Evolutionary conservation across 179 eudicot species (phyloP).

Genomic region (Kewa caespitosa): DNA sequence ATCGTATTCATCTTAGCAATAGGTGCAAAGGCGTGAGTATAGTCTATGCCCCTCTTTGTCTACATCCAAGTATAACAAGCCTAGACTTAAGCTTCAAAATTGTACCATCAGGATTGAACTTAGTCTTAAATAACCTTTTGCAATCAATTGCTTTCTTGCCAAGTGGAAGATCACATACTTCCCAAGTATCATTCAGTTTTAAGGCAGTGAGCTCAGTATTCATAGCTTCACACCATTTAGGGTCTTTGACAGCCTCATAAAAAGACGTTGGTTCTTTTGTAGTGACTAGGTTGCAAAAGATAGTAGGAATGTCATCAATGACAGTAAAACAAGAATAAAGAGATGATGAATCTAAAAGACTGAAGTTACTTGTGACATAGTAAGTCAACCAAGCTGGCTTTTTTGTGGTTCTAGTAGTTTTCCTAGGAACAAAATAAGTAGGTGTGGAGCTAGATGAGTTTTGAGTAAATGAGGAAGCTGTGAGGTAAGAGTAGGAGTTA

Average conservation of each 20-base stretch:
- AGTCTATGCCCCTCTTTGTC: not conserved
- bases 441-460: no score
- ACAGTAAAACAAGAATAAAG: not conserved
- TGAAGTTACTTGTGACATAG: no score
- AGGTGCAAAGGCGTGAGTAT: not conserved
- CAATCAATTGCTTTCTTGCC: not conserved
- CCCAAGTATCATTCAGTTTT: not conserved
- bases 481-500: not conserved
- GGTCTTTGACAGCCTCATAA: not conserved
- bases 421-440: no score
- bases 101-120: slow-evolving; percentile 1
- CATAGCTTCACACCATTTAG: not conserved
- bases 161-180: not conserved
- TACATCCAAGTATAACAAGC: not conserved
- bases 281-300: no score
- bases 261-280: not conserved
- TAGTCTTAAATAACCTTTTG: slow-evolving; percentile 11
- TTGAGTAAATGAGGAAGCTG: no score
- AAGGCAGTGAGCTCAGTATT: not conserved
- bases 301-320: not conserved
- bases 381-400: no score
- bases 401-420: no score
- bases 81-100: not conserved
- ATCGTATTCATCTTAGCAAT: not conserved
- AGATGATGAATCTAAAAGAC: no score